Base-by-base conservation (phyloP, 1,284 basidiomycete genomes). In the Ganoderma multipileum region DNA sequence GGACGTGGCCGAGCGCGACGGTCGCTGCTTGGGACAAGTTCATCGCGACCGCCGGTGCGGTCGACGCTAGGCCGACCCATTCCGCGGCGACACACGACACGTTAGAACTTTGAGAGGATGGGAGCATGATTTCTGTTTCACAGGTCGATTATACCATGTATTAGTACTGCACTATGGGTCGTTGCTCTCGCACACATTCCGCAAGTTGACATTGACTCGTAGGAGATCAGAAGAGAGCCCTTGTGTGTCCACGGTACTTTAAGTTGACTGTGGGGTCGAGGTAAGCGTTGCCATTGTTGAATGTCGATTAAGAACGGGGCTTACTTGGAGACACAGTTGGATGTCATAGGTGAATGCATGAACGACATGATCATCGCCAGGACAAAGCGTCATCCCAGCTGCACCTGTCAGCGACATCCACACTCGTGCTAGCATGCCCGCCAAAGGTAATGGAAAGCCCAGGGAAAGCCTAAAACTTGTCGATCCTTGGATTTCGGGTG, bases 21-120 rank as follows among this genome's bases (percentile, higher is more conserved):
- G 85, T 85, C 30, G 82, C 83, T 14, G 86, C 87, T 0, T 91
- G 90, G 90, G 77, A 81, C 30, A 74, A 68, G 62, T 79, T 77
- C 72, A 73, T 79, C 52, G 69, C 73, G 47, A 72, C 73, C 4
- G 73, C 73, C 0, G 47, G 3, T 14, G 47, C 11, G 1, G 23
- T 1, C 11, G 23, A 26, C 23, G 23, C 47, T 26, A 23, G 9
- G 0, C 47, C 47, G 11, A 2, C 23, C 11, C 11, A 7, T 50
- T 14, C 47, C 11, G 12, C 47, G 11, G 47, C 23, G 47, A 50
- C 3, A 26, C 47, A 26, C 47, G 23, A 50, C 12, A 50, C 23
- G 23, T n/a, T 50, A 12, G 47, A 50, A 12, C 23, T 50, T 26
- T 50, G 47, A 50, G 23, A 23, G 47, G 23, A 50, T 23, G 20